Base-by-base conservation (phyloP, 495 filamentous ascomycete species). In the Hypoxylon intermedium region DNA sequence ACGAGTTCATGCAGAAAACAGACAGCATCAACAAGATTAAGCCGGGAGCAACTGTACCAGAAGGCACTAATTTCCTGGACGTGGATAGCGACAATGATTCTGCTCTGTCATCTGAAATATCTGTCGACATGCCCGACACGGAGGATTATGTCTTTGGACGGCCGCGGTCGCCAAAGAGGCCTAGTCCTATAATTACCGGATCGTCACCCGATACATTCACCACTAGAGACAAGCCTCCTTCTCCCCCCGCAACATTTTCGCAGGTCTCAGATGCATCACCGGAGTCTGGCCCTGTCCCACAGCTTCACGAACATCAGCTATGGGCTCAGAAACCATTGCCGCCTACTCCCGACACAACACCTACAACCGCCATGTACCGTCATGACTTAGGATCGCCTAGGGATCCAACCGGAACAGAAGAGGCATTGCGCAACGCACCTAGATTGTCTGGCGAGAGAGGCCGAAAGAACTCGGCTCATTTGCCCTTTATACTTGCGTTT, bases 401-500 rank as follows among this genome's bases (percentile, higher is more conserved):
- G 4, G 74, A 77, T 26, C 75, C 75, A 4, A 72, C 74, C 2
- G 70, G 73, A 9, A 72, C 77, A 5, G 68, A 67, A 44, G 74
- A 77, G 33, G 72, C 72, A 6, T 63, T 77, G 11, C 72, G 72
- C 5, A 72, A 75, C 23, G 75, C 72, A 5, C 69, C 69, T 4
- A 69, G 70, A 30, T 66, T 73, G 3, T 66, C 71, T 3, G 66
- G 64, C 7, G 63, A 72, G 3, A 15, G 48, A 19, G 41, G 59
- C 1, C 55, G 60, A 48, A 75, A 74, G 49, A 67, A 68, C 47
- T 69, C 76, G 1, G 72, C 77, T 12, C 95, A 99, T 77, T 74
- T 98, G 12, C 93, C 95, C 1, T 99, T 98, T 69, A 84, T 96
- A 37, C 84, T 98, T 13, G 89, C 92, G 0, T 96, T 94, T 61